Evolutionary conservation across 2,329 filamentous ascomycete genomes (phyloP).

Genomic region (Diaporthe velutina): DNA sequence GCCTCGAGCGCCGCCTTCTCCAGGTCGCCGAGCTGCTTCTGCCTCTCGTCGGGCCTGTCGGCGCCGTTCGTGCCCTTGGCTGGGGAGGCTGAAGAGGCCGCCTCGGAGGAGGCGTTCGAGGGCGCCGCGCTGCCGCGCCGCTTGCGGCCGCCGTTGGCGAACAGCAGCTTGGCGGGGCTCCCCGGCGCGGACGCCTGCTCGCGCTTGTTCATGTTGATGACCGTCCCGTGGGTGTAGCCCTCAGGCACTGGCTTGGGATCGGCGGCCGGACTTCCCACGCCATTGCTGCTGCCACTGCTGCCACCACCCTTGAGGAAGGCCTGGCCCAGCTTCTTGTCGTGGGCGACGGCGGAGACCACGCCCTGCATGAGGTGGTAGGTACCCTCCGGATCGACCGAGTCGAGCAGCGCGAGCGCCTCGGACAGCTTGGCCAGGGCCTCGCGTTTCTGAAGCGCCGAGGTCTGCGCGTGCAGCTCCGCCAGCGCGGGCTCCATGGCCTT

Average conservation of each 20-base stretch:
- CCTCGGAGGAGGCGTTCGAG: not conserved
- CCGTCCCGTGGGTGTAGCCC: conserved; percentile 66
- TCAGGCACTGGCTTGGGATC: conserved; percentile 54
- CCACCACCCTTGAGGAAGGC: conserved; percentile 56
- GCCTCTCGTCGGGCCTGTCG: conserved; percentile 47
- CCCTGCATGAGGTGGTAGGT: conserved; percentile 86
- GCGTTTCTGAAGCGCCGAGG: conserved; percentile 73
- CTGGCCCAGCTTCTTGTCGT: conserved; percentile 74
- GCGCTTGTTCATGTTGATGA: conserved; percentile 66
- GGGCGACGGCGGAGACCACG: conserved; percentile 79
- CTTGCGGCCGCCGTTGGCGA: conserved; percentile 84
- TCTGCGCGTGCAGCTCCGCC: conserved; percentile 89
- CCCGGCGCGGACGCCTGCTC: conserved; percentile 51
- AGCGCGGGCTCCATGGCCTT: conserved; percentile 87
- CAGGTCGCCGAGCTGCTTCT: conserved; percentile 50
- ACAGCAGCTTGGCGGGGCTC: conserved; percentile 75
- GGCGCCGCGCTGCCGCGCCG: conserved; percentile 64
- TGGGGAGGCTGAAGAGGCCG: conserved; percentile 45
- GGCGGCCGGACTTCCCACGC: conserved; percentile 39
- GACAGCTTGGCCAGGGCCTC: conserved; percentile 87
- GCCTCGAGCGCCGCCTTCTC: conserved; percentile 63
- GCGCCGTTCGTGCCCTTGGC: conserved; percentile 34
- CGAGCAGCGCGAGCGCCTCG: conserved; percentile 86
- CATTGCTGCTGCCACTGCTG: conserved; percentile 8
- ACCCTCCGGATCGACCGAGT: conserved; percentile 90